Evolutionary conservation across 2,329 filamentous ascomycete genomes (phyloP).

Genomic region (Alternaria sp.): DNA sequence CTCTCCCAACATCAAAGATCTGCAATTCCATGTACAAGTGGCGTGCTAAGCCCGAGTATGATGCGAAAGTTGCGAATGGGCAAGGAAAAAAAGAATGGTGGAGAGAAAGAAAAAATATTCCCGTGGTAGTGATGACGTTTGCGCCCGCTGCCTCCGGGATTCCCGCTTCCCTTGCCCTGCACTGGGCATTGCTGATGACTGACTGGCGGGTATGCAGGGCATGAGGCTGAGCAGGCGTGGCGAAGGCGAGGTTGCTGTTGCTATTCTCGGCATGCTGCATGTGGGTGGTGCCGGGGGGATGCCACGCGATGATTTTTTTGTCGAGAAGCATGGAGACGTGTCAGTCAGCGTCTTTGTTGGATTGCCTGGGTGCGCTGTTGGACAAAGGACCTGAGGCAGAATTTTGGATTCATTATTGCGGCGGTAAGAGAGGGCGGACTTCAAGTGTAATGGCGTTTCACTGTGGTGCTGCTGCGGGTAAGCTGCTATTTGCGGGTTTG

Average conservation of each 20-base stretch:
- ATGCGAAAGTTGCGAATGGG: background rate
- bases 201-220: conserved; percentile 9
- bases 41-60: background rate
- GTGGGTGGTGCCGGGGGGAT: background rate
- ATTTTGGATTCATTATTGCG: background rate
- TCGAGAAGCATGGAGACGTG: background rate
- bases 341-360: conserved; percentile 3
- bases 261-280: conserved; percentile 24
- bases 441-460: background rate
- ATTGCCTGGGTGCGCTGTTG: background rate
- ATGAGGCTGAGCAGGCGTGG: conserved; percentile 10
- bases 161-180: conserved; percentile 3
- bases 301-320: conserved; percentile 2
- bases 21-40: background rate
- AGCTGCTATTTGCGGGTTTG: conserved; percentile 3
- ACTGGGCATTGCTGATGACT: background rate
- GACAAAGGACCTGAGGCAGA: background rate
- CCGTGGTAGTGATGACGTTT: background rate
- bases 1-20: background rate
- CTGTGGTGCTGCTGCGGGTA: conserved; percentile 1
- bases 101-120: background rate
- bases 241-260: background rate
- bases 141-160: background rate
- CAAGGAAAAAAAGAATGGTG: background rate
- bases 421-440: background rate